Percentiles rank a stretch among this genome's conserved stretches.
These are phyloP conservation scores for Colletotrichum lini DNA, from an alignment of 2,329 filamentous ascomycete genomes.

Conservation along the genomic window DNA sequence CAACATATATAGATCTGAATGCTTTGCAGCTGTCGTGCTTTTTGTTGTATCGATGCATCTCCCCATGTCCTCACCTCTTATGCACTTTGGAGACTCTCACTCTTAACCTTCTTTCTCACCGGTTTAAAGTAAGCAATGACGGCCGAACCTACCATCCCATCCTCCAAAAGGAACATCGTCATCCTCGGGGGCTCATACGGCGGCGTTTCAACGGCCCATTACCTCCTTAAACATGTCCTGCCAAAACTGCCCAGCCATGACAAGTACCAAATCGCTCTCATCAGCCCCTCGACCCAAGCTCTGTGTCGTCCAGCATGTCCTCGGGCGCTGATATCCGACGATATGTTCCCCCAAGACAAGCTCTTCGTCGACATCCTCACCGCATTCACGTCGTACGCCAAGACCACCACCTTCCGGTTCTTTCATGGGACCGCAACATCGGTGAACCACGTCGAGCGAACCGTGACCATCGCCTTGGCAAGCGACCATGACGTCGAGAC, in stretches of 20 bases:
- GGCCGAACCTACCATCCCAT: background rate
- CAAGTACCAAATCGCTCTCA: slow-evolving; percentile 58
- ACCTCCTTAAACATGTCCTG: slow-evolving; percentile 66
- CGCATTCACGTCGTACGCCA: slow-evolving; percentile 57
- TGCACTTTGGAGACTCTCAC: no score
- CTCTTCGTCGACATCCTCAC: slow-evolving; percentile 58
- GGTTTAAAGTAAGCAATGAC: background rate
- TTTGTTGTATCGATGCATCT: background rate
- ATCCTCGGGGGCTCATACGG: slow-evolving; percentile 68
- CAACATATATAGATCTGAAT: background rate
- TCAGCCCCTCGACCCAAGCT: slow-evolving; percentile 58
- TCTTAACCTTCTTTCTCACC: no score
- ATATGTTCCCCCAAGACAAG: slow-evolving; percentile 59
- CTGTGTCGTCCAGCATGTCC: slow-evolving; percentile 61
- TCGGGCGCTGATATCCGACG: slow-evolving; percentile 62
- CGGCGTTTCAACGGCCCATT: slow-evolving; percentile 66
- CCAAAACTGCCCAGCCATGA: slow-evolving; percentile 55
- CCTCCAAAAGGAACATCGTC: slow-evolving; percentile 58
- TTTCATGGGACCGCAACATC: slow-evolving; percentile 57
- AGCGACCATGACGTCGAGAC: slow-evolving; percentile 28
- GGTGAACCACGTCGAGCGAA: slow-evolving; percentile 53
- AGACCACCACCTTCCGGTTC: slow-evolving; percentile 55
- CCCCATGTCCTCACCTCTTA: no score
- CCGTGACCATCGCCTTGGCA: slow-evolving; percentile 48
- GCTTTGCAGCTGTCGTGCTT: background rate